A percentile compares a stretch with the other conserved stretches of the same genome.
Conservation (phyloP, 805 yeast species). For the Candida alai region DNA sequence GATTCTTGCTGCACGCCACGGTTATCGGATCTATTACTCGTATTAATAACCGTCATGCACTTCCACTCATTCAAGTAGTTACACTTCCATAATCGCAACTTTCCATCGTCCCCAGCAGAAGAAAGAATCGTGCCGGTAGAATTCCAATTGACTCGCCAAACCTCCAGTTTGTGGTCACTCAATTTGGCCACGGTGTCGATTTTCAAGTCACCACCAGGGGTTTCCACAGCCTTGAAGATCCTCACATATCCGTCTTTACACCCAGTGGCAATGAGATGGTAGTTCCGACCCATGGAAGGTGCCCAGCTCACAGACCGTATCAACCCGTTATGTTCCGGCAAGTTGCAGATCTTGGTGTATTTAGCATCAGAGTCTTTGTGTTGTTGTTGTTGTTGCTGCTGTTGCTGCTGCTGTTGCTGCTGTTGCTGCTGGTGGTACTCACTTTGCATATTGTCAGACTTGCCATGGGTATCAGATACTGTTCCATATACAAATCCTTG, state of each 20-base stretch:
- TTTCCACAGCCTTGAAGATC: conserved; percentile 59
- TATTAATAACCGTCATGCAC: conserved; percentile 70
- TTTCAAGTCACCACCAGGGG: conserved; percentile 23
- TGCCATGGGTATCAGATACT: conserved; percentile 2
- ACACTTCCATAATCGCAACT: conserved; percentile 87
- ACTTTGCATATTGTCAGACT: conserved; percentile 2
- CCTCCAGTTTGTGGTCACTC: conserved; percentile 80
- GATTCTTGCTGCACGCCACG: conserved; percentile 14
- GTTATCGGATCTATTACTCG: conserved; percentile 22
- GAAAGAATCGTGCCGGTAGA: conserved; percentile 87
- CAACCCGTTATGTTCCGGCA: conserved; percentile 83
- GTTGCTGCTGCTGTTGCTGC: conserved; percentile 2
- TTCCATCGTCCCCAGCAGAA: conserved; percentile 94
- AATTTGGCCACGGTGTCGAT: conserved; percentile 65
- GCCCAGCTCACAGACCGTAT: conserved; percentile 95
- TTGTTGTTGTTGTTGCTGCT: conserved; percentile 9
- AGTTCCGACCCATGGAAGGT: conserved; percentile 88
- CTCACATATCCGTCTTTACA: conserved; percentile 93
- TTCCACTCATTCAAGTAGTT: conserved; percentile 81
- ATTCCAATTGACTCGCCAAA: conserved; percentile 97
- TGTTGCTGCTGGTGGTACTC: neutral
- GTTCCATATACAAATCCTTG: conserved; percentile 72
- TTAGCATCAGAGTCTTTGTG: conserved; percentile 23
- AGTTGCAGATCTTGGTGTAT: conserved; percentile 52
- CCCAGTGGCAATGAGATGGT: conserved; percentile 88